Evolutionary conservation across 2,329 filamentous ascomycete genomes (phyloP), one percentile per base, ranked within the genome.

Genomic region (Phaeoacremonium minimum): DNA sequence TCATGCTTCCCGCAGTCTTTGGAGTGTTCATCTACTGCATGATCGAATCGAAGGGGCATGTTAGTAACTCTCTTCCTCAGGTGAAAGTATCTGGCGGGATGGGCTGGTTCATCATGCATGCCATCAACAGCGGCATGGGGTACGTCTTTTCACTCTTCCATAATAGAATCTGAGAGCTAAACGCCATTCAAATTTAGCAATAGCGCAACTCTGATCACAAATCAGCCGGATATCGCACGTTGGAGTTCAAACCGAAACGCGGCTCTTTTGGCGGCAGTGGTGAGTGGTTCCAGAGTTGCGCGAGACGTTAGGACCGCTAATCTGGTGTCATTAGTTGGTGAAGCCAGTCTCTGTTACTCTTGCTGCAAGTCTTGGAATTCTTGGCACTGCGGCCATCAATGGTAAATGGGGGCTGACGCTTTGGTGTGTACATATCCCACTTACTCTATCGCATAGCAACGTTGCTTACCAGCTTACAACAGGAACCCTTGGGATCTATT

Each of bases 221-320:
- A 65, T 41, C 63, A 65, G 43, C 64, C 66, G 1, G 66, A 70
- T 43, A 63, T 69, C 42, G 62, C 64, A 8, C 52, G 67, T 26
- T 70, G 60, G 55, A 52, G 50, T 34, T 56, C 52, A 38, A 63
- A 53, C 8, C 56, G 52, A 37, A 53, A 46, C 5, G 63, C 56
- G 11, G 57, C 65, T 12, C 57, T 65, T 44, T 67, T 59, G 56
- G 58, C 59, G 4, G 66, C 69, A 44, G 42, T 66, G 20, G 40
- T 68, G 9, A 9, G 22, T 26, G 9, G 9, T 2, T 26, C 22
- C 2, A 26, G 22, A 26, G 9, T n/a, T 26, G 22, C 9, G 9
- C n/a, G 22, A 26, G 22, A n/a, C 22, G n/a, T n/a, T n/a, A n/a
- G n/a, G n/a, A n/a, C n/a, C n/a, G n/a, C n/a, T n/a, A n/a, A n/a